phyloP scores from a whole-genome alignment of 805 yeast genomes.

The Metschnikowia drakensbergensis region DNA sequence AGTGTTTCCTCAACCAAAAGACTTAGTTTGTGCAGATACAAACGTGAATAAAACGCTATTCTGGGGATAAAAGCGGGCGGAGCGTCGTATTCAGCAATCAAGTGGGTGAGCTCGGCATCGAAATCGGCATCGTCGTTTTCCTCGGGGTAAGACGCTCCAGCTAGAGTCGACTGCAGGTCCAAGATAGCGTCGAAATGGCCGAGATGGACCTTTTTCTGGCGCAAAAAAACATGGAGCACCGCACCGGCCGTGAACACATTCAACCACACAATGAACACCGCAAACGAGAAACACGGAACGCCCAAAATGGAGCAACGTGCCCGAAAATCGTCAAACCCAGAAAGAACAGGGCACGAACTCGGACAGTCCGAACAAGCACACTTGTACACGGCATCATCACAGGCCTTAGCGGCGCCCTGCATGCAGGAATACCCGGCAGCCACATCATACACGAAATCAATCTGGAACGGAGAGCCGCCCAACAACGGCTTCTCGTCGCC shows the following conservation, averaged over 20 bases:
- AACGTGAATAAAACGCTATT: background rate
- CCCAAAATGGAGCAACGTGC: slow-evolving; percentile 53
- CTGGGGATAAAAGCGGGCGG: background rate
- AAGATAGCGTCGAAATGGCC: slow-evolving; percentile 5
- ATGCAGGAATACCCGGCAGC: slow-evolving; percentile 20
- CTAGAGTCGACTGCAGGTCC: background rate
- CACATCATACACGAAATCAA: slow-evolving; percentile 58
- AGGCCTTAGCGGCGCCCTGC: slow-evolving; percentile 37
- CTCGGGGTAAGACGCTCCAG: background rate
- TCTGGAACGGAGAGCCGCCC: slow-evolving; percentile 96
- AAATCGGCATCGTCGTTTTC: background rate
- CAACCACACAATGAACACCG: slow-evolving; percentile 50
- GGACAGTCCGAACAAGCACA: slow-evolving; percentile 94
- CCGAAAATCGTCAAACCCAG: slow-evolving; percentile 36
- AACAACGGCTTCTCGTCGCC: slow-evolving; percentile 93
- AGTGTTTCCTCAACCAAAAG: slow-evolving; percentile 32
- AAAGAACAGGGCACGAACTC: slow-evolving; percentile 68
- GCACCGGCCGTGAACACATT: slow-evolving; percentile 39
- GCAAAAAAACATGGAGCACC: slow-evolving; percentile 32
- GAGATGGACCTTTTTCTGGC: slow-evolving; percentile 11
- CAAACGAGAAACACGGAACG: slow-evolving; percentile 71
- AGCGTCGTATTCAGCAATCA: slow-evolving; percentile 1
- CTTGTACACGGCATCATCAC: slow-evolving; percentile 62
- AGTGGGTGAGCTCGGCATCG: slow-evolving; percentile 5
- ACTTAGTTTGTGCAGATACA: slow-evolving; percentile 5